Evolutionary conservation across 2,329 filamentous ascomycete genomes (phyloP).

Genomic region (Fusarium palustre): DNA sequence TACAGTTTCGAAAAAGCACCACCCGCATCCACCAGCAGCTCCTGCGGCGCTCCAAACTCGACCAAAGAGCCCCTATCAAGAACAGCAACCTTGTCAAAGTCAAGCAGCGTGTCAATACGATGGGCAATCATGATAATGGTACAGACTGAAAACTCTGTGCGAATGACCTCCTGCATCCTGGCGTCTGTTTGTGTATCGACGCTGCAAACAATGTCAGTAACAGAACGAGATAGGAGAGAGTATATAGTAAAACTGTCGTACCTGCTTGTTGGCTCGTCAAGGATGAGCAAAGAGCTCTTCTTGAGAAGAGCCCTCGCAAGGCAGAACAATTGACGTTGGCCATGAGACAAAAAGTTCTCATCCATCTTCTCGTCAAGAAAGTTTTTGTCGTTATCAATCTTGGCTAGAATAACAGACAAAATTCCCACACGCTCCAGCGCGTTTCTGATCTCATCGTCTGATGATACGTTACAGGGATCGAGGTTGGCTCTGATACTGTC

Average conservation of each 20-base stretch:
- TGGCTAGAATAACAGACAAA: constrained; percentile 56
- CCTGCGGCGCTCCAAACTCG: constrained; percentile 46
- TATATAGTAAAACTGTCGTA: constrained; percentile 3
- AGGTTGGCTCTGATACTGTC: constrained; percentile 64
- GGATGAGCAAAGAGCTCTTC: constrained; percentile 45
- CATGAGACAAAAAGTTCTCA: constrained; percentile 53
- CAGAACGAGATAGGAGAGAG: not conserved
- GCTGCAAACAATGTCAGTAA: constrained; percentile 32
- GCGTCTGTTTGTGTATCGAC: constrained; percentile 49
- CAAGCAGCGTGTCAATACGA: constrained; percentile 49
- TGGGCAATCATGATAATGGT: constrained; percentile 54
- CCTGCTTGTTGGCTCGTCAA: constrained; percentile 58
- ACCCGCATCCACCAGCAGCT: constrained; percentile 35
- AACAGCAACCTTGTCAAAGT: constrained; percentile 52
- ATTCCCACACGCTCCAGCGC: constrained; percentile 62
- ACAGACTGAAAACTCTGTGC: constrained; percentile 47
- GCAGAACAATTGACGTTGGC: constrained; percentile 51
- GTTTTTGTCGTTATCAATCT: constrained; percentile 49
- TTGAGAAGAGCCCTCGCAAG: constrained; percentile 50
- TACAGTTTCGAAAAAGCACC: constrained; percentile 45
- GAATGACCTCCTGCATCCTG: constrained; percentile 48
- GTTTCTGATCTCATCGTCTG: constrained; percentile 57
- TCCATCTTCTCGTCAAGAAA: constrained; percentile 52
- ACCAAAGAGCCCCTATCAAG: constrained; percentile 48
- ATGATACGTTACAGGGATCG: constrained; percentile 56